Conservation (phyloP, 768 basidiomycete genomes). For the Naganishia kalamii region DNA sequence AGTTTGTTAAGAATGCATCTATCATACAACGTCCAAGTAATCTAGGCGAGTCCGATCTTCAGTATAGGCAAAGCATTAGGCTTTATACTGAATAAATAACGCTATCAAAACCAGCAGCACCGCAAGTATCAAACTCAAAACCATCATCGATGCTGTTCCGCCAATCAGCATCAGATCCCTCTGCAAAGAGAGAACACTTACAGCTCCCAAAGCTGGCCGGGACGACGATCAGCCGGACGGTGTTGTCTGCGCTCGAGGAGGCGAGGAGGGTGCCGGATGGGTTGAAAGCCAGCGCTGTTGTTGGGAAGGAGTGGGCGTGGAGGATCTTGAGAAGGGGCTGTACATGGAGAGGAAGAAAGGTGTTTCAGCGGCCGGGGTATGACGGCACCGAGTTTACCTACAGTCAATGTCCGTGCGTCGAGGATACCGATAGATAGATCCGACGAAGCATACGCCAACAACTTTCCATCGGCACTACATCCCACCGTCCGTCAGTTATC, state of each 20-base stretch:
- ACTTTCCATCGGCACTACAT: conserved; percentile 66
- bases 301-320: conserved; percentile 89
- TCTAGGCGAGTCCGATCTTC: not conserved
- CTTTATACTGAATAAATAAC: conserved; percentile 5
- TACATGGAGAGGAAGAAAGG: not conserved
- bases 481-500: not conserved
- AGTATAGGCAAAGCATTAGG: not conserved
- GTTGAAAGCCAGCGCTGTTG: conserved; percentile 83
- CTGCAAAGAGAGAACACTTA: conserved; percentile 26
- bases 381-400: conserved; percentile 48
- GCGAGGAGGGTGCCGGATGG: conserved; percentile 71
- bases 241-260: conserved; percentile 85
- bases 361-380: not conserved
- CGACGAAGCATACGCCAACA: conserved; percentile 78
- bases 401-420: conserved; percentile 69
- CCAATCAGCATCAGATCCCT: not conserved
- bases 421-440: conserved; percentile 78
- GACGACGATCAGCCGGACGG: conserved; percentile 69
- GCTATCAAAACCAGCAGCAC: conserved; percentile 1
- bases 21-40: not conserved
- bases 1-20: too few relatives aligned
- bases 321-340: conserved; percentile 82
- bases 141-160: not conserved
- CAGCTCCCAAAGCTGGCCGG: conserved; percentile 50
- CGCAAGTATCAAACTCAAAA: conserved; percentile 1